A percentile compares a stretch with the other conserved stretches of the same genome.
Conservation (phyloP, 2,329 filamentous ascomycete genomes). For the Cordyceps farinosa region DNA sequence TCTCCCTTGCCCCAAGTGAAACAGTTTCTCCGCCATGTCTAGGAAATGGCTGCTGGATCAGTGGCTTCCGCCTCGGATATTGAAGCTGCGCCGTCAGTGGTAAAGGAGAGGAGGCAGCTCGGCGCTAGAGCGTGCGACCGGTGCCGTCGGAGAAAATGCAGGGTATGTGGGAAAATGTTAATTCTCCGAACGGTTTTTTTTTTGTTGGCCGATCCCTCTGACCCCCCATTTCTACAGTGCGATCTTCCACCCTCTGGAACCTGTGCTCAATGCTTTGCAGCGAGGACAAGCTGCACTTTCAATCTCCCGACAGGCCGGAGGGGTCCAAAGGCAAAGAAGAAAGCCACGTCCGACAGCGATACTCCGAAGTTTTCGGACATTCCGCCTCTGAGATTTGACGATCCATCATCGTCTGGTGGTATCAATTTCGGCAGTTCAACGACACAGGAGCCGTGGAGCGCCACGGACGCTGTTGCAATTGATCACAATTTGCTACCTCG, state of each 20-base stretch:
- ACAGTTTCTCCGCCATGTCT: conserved; percentile 15
- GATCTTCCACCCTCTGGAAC: conserved; percentile 25
- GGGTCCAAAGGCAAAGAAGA: conserved; percentile 34
- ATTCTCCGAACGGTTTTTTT: neutral
- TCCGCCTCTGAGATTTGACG: conserved; percentile 2
- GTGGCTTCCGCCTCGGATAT: conserved; percentile 4
- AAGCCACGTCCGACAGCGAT: neutral
- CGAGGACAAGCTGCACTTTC: conserved; percentile 34
- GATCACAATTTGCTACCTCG: neutral
- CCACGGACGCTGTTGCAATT: neutral
- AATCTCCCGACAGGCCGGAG: conserved; percentile 36
- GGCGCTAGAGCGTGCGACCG: conserved; percentile 34
- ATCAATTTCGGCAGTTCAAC: neutral
- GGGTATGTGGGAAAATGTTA: conserved; percentile 23
- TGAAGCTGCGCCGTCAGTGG: conserved; percentile 19
- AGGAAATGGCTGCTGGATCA: conserved; percentile 9
- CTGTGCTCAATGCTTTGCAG: conserved; percentile 34
- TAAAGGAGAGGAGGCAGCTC: conserved; percentile 21
- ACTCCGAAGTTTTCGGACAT: neutral
- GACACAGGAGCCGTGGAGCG: neutral
- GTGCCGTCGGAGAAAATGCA: conserved; percentile 36
- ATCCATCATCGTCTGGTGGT: neutral
- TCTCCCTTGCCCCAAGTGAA: neutral
- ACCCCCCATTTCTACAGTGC: conserved; percentile 24
- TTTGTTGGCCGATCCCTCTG: neutral